Base-by-base conservation (phyloP, 192 early-diverging fungal genomes). In the Umbelopsis vinacea region DNA sequence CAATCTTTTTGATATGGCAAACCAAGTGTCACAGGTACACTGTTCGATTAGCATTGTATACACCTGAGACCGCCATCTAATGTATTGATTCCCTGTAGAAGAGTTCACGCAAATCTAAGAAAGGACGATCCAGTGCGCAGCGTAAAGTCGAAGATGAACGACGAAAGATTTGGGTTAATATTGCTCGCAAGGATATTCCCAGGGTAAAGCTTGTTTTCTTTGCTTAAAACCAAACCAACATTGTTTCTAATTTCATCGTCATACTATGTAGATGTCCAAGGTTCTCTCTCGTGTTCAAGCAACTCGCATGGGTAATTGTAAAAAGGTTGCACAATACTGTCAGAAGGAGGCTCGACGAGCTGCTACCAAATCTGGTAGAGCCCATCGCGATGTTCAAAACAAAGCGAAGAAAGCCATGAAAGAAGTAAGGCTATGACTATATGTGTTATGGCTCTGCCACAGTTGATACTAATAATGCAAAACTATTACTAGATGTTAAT, bases 331-430 rank as follows among this genome's bases (percentile, higher is more conserved):
- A 3, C 88, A 91, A 54, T 77, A 89, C 38, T 91, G 90, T 76
- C 90, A 93, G 76, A 89, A 90, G 33, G 93, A 94, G 73, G 79
- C 86, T 24, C 85, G 89, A 22, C 88, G 89, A 35, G 84, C 86
- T 4, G 79, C 83, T 4, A 73, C 73, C 15, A 85, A 86, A 4
- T 76, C 80, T 6, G 86, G 84, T 11, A 82, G 84, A 26, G 81
- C 87, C 0, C 87, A 81, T 55, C 89, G 86, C 57, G 93, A 94
- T 52, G 76, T 90, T 26, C 83, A 89, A 40, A 74, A 76, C 21
- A 83, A 86, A 68, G 84, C 90, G 2, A 87, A 88, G n/a, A 85
- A 88, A 21, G 88, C 88, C 46, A 87, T 86, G 84, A 84, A 87
- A 71, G 87, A 84, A 72, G 79, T 81, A 67, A 67, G 35, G 10